These are phyloP conservation scores for Taiwanofungus camphoratus DNA, from an alignment of 1,284 basidiomycete species.

Conservation along the genomic window DNA sequence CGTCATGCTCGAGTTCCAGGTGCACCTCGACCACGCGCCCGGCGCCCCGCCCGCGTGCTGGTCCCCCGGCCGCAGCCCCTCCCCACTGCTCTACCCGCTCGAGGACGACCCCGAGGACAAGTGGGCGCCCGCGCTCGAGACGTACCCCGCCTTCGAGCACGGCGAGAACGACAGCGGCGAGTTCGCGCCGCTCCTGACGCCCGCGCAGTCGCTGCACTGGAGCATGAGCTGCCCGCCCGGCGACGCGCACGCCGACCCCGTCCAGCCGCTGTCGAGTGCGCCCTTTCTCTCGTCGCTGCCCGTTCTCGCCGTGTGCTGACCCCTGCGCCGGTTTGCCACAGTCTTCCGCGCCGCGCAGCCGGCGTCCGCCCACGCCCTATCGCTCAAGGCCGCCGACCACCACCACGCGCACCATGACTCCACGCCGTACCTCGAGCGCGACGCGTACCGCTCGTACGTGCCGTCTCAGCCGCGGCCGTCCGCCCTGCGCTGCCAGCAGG, in stretches of 20 bases:
- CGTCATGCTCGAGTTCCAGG: constrained; percentile 24
- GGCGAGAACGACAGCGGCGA: constrained; percentile 8
- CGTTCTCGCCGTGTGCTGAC: background rate
- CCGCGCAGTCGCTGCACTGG: constrained; percentile 22
- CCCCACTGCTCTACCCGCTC: constrained; percentile 1
- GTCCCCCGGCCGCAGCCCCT: background rate
- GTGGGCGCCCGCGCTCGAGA: constrained; percentile 12
- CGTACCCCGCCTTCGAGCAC: constrained; percentile 5
- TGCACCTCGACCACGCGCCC: constrained; percentile 18
- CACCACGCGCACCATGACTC: background rate
- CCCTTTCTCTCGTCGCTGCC: constrained; percentile 1
- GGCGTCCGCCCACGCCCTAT: background rate
- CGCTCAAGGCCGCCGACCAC: background rate
- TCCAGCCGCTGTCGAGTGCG: constrained; percentile 14
- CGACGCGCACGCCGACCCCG: constrained; percentile 9
- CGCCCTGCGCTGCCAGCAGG: constrained; percentile 1
- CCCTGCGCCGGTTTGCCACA: background rate
- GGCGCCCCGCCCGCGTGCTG: background rate
- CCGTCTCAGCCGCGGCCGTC: background rate
- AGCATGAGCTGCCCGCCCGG: constrained; percentile 11
- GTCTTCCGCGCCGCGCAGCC: constrained; percentile 1
- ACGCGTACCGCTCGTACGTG: background rate
- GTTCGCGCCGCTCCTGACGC: constrained; percentile 22
- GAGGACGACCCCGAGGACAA: constrained; percentile 8
- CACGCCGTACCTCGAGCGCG: background rate